Conservation (phyloP, 2,329 filamentous ascomycete genomes). For the Fusarium equiseti region DNA sequence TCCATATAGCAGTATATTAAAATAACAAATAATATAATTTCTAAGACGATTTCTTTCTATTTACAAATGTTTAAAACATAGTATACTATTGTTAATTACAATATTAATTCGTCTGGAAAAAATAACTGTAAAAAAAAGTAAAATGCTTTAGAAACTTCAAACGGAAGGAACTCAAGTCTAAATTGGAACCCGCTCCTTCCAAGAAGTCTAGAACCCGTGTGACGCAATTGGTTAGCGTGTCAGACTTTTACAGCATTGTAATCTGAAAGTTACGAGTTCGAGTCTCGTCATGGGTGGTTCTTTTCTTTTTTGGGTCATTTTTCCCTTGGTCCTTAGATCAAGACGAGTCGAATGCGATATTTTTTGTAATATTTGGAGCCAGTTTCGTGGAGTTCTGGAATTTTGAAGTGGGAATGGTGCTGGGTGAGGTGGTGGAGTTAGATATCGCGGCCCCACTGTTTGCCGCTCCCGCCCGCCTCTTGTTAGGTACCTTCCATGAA, state of each 20-base stretch:
- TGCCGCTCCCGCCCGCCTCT: not conserved
- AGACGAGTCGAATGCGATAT: not conserved
- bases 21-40: not conserved
- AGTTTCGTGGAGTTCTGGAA: not conserved
- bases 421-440: not conserved
- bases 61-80: too few species aligned
- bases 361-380: not conserved
- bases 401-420: not conserved
- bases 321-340: rapidly evolving
- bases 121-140: not conserved
- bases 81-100: too few species aligned
- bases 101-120: too few species aligned
- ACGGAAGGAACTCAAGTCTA: rapidly evolving
- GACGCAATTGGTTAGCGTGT: constrained; percentile 33
- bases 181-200: not conserved
- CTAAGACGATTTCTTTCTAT: too few species aligned
- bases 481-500: not conserved
- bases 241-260: constrained; percentile 3
- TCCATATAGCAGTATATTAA: not conserved
- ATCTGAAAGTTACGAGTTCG: constrained; percentile 15
- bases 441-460: not conserved
- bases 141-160: not conserved
- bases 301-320: rapidly evolving
- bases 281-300: rapidly evolving
- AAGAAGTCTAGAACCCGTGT: not conserved